These are phyloP conservation scores for Debaryomyces psychrophilus DNA, from an alignment of 1,139 yeast species.

Conservation along the genomic window DNA sequence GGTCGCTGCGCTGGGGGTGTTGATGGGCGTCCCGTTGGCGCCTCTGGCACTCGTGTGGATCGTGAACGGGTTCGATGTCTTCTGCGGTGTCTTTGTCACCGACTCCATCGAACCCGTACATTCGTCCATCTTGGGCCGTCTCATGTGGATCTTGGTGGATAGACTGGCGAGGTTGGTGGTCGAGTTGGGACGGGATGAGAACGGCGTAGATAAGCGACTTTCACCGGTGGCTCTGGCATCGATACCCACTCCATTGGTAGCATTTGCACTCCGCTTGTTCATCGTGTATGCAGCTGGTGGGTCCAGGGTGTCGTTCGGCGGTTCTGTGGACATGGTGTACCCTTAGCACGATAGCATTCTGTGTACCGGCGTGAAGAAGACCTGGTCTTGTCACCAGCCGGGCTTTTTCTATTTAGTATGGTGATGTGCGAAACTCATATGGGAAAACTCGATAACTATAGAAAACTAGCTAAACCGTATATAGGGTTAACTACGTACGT, in stretches of 20 bases:
- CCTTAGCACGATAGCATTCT: neutral
- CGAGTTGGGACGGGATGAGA: neutral
- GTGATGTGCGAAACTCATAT: slow-evolving; percentile 1
- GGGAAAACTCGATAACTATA: neutral
- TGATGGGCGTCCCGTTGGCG: slow-evolving; percentile 2
- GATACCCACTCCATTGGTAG: neutral
- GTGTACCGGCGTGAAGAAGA: neutral
- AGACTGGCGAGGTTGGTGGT: neutral
- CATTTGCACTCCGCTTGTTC: neutral
- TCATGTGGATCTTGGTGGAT: slow-evolving; percentile 2
- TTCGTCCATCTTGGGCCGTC: slow-evolving; percentile 8
- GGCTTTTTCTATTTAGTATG: neutral
- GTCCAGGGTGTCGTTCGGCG: neutral
- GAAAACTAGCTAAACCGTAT: neutral
- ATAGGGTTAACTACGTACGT: neutral
- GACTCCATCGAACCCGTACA: slow-evolving; percentile 3
- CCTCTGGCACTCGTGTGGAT: slow-evolving; percentile 5
- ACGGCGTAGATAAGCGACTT: neutral
- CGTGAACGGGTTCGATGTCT: neutral
- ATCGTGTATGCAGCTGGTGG: neutral
- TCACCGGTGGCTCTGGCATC: neutral
- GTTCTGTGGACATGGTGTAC: neutral
- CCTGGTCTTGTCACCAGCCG: neutral
- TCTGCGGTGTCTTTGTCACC: neutral
- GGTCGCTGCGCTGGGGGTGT: slow-evolving; percentile 7